Percentiles rank a stretch among this genome's conserved stretches.
Conservation (phyloP, 2,329 filamentous ascomycete genomes). For the Colletotrichum aenigma region DNA sequence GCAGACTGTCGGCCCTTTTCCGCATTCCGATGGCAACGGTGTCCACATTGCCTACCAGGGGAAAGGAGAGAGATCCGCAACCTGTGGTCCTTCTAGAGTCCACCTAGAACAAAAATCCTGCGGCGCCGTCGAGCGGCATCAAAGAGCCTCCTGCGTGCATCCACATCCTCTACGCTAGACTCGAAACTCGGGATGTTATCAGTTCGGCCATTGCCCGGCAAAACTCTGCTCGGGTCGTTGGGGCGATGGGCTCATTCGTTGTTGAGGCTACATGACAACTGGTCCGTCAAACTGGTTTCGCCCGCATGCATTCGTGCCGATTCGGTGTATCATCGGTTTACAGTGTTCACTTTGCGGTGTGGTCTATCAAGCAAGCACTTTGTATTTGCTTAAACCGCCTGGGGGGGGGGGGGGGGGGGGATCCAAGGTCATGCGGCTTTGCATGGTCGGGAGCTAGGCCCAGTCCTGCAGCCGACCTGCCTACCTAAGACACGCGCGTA, state of each 20-base stretch:
- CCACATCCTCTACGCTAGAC: neutral
- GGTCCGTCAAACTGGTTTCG: neutral
- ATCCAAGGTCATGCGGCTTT: neutral
- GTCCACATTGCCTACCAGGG: neutral
- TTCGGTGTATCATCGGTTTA: neutral
- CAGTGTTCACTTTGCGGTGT: neutral
- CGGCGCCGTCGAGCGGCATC: neutral
- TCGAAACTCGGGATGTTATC: neutral
- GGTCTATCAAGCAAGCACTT: neutral
- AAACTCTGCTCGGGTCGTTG: neutral
- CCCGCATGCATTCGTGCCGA: neutral
- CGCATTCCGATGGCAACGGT: neutral
- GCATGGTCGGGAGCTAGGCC: neutral
- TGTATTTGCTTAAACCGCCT: neutral
- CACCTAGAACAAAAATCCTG: neutral
- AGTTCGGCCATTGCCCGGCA: neutral
- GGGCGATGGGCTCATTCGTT: neutral
- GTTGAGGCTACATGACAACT: neutral
- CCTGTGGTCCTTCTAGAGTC: slow-evolving; percentile 4
- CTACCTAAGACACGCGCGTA: neutral
- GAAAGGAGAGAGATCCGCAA: neutral
- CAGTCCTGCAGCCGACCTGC: neutral
- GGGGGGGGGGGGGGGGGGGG: neutral
- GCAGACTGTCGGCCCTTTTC: slow-evolving; percentile 14
- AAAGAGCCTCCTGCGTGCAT: neutral